A percentile compares a stretch with the other conserved stretches of the same genome.
phyloP scores from a whole-genome alignment of 2,329 filamentous ascomycete species.

The Exophiala mesophila region DNA sequence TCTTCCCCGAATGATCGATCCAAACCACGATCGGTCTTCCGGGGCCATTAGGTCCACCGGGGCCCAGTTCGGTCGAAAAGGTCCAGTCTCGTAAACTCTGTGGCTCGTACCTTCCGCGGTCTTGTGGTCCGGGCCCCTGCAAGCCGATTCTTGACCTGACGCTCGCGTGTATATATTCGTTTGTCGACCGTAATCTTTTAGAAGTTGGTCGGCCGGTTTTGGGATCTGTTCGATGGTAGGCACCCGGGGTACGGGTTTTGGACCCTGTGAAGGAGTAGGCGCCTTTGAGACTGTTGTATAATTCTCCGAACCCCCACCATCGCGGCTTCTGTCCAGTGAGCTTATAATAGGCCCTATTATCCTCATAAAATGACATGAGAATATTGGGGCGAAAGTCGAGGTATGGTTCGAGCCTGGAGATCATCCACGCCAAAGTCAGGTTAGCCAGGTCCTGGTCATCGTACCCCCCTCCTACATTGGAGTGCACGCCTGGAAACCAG shows the following conservation, averaged over 20 bases:
- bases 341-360: slow-evolving; percentile 23
- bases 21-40: slow-evolving; percentile 25
- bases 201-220: slow-evolving; percentile 21
- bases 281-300: slow-evolving; percentile 26
- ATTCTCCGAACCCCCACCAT: slow-evolving; percentile 27
- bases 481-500: slow-evolving; percentile 47
- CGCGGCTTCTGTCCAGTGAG: slow-evolving; percentile 21
- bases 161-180: slow-evolving; percentile 30
- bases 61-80: slow-evolving; percentile 19
- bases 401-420: slow-evolving; percentile 38
- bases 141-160: slow-evolving; percentile 26
- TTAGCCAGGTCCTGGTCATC: slow-evolving; percentile 46
- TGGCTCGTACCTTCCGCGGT: slow-evolving; percentile 25
- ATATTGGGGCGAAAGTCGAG: slow-evolving; percentile 26
- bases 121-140: slow-evolving; percentile 23
- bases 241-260: slow-evolving; percentile 27
- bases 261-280: slow-evolving; percentile 24
- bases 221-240: slow-evolving; percentile 27
- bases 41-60: slow-evolving; percentile 15
- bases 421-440: slow-evolving; percentile 49
- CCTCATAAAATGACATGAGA: slow-evolving; percentile 22
- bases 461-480: slow-evolving; percentile 46
- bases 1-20: slow-evolving; percentile 18
- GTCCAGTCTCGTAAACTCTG: slow-evolving; percentile 26
- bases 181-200: slow-evolving; percentile 27